Evolutionary conservation across 2,329 filamentous ascomycete genomes (phyloP).

Genomic region (Beauveria pseudobassiana): DNA sequence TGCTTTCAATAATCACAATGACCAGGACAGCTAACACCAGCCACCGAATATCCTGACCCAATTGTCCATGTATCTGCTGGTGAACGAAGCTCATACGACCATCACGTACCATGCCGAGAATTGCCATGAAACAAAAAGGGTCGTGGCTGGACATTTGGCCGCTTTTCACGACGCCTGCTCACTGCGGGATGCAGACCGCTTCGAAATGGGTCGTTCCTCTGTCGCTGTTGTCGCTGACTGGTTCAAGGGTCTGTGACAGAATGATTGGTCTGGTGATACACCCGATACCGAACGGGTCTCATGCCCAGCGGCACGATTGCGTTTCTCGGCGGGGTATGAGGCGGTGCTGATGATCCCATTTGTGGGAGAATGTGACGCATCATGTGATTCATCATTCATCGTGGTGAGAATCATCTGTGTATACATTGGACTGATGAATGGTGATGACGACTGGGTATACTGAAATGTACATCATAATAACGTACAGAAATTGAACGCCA

Average conservation of each 20-base stretch:
- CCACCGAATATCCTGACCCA: slow-evolving; percentile 61
- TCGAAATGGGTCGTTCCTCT: too few relatives aligned
- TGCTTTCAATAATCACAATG: slow-evolving; percentile 53
- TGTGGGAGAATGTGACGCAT: background rate
- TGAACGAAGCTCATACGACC: slow-evolving; percentile 42
- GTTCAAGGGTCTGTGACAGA: background rate
- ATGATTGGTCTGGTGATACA: background rate
- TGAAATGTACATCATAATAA: slow-evolving; percentile 61
- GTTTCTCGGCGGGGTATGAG: background rate
- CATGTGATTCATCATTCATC: slow-evolving; percentile 26
- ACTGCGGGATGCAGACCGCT: background rate
- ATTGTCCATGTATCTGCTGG: slow-evolving; percentile 54
- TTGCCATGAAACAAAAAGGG: background rate
- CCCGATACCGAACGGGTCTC: background rate
- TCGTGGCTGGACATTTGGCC: background rate
- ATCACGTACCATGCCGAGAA: background rate
- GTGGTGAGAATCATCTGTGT: slow-evolving; percentile 54
- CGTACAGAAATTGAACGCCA: slow-evolving; percentile 51
- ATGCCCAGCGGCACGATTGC: background rate
- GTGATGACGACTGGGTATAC: slow-evolving; percentile 56
- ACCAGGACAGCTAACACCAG: slow-evolving; percentile 53
- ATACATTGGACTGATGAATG: slow-evolving; percentile 62
- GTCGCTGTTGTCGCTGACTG: background rate
- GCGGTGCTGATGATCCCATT: background rate
- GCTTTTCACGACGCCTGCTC: background rate